phyloP scores from a whole-genome alignment of 306 rosid genomes.

The apple (Malus domestica) region ASM211411v1 NC_041796.1:11960501-11961000 shows the following conservation, averaged over 20 bases:
- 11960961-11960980: constrained; percentile 32
- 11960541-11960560: not conserved
- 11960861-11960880: constrained; percentile 70
- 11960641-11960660: constrained; percentile 29
- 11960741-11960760: not conserved
- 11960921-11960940: constrained; percentile 49
- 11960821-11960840: constrained; percentile 53
- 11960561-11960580: not conserved
- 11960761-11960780: constrained; percentile 1
- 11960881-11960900: constrained; percentile 81
- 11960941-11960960: constrained; percentile 2
- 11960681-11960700: constrained; percentile 28
- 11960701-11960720: constrained; percentile 23
- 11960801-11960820: not conserved
- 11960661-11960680: constrained; percentile 35
- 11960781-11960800: constrained; percentile 6
- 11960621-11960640: not conserved
- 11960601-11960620: not conserved
- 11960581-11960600: not conserved
- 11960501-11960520: not conserved
- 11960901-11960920: constrained; percentile 64
- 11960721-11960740: not conserved
- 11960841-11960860: constrained; percentile 46
- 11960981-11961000: constrained; percentile 50
- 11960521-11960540: not conserved